phyloP scores from a whole-genome alignment of 2,329 filamentous ascomycete genomes.

The Cercospora janseana region DNA sequence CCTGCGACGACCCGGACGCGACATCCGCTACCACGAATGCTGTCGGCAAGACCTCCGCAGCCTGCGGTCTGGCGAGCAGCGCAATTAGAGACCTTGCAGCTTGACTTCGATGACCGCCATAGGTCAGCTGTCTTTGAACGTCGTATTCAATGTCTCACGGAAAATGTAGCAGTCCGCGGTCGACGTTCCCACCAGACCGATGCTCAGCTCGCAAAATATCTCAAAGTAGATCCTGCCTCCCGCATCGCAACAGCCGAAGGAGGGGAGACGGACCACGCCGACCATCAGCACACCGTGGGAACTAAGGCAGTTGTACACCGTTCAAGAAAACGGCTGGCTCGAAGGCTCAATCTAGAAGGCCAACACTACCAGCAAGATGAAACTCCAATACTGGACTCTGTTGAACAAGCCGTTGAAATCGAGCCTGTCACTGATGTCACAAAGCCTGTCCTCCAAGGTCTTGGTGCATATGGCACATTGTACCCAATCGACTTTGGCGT shows the following conservation, averaged over 20 bases:
- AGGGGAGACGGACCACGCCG: no score
- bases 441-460: conserved; percentile 38
- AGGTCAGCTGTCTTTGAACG: conserved; percentile 41
- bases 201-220: conserved; percentile 35
- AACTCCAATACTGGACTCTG: conserved; percentile 33
- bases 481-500: conserved; percentile 57
- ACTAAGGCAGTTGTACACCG: conserved; percentile 29
- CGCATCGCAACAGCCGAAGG: no score
- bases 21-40: neutral
- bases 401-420: conserved; percentile 6
- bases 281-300: no score
- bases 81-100: conserved; percentile 47
- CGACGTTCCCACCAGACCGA: conserved; percentile 15
- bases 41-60: neutral
- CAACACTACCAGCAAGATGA: conserved; percentile 49
- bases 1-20: neutral
- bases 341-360: conserved; percentile 48
- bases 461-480: conserved; percentile 49
- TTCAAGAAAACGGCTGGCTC: conserved; percentile 40
- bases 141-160: conserved; percentile 33
- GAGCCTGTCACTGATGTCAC: neutral
- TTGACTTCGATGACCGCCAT: conserved; percentile 38
- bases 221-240: neutral
- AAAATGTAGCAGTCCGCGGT: conserved; percentile 24
- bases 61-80: conserved; percentile 33